Evolutionary conservation across 1,284 basidiomycete genomes (phyloP), one percentile per base, ranked within the genome.

Genomic region (Phellinidium pouzarii): DNA sequence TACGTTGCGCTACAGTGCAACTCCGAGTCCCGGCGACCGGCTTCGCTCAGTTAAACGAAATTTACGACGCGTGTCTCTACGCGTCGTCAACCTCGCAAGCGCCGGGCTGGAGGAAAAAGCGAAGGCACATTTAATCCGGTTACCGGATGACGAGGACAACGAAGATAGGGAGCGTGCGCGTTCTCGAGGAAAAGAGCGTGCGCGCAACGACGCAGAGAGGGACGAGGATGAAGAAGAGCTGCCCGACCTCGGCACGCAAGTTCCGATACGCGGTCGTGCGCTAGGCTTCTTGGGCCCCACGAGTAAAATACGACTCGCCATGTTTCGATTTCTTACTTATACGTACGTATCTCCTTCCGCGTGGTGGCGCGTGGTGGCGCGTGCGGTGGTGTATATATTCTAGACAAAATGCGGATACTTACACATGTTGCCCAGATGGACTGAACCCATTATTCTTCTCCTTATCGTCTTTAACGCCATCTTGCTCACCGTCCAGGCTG

Each of bases 401-500:
- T 17, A n/a, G n/a, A 22, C 22, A 22, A n/a, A 23, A 44, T 22
- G 19, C 19, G 9, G 22, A 27, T 8, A 29, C 40, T 48, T 22
- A 48, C 31, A 43, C 45, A 48, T 53, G 61, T 27, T 42, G 46
- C 49, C 55, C 58, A 93, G 91, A 59, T 89, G 84, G 79, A 91
- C 93, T 14, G 94, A 99, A 67, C 91, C 92, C 9, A 59, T 75
- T 37, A 90, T 98, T 51, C 77, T 98, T 40, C 61, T 86, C 6
- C 75, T 94, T 48, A 97, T 99, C 64, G 76, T 97, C 48, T 62
- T 86, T 59, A 90, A 97, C 66, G 88, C 90, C 17, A 75, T 93
- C 53, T 76, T 94, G 17, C 73, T 98, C 53, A 85, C 89, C 4
- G 77, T 91, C 14, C 94, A 98, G 69, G 81, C 90, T 4, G 79